Evolutionary conservation across 805 yeast genomes (phyloP).

Genomic region (Starmerella tilneyi): DNA sequence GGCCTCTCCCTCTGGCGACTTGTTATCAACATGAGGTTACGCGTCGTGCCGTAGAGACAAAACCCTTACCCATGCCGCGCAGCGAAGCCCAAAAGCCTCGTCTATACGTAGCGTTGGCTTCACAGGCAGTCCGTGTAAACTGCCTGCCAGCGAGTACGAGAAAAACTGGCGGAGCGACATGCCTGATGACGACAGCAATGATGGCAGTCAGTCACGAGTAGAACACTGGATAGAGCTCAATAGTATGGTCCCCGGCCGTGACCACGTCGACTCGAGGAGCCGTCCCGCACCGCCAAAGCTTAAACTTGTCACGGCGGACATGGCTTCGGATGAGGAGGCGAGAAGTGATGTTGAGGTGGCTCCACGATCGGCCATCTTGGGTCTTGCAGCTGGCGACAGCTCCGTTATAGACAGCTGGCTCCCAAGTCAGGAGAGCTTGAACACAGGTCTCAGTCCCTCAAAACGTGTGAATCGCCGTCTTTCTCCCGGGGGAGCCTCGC

Average conservation of each 20-base stretch:
- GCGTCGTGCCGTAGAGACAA: too few relatives aligned
- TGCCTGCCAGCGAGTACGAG: too few relatives aligned
- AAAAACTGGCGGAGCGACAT: not conserved
- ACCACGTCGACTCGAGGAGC: not conserved
- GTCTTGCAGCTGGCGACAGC: conserved; percentile 10
- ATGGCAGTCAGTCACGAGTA: not conserved
- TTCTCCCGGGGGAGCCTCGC: not conserved
- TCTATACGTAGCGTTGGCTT: too few relatives aligned
- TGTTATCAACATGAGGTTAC: too few relatives aligned
- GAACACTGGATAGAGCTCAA: conserved; percentile 15
- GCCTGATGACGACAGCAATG: not conserved
- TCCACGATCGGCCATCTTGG: conserved; percentile 22
- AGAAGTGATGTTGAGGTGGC: not conserved
- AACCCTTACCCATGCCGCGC: not conserved
- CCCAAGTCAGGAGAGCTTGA: not conserved
- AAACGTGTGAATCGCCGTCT: not conserved
- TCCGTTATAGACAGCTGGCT: conserved; percentile 17
- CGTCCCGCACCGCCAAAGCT: conserved; percentile 14
- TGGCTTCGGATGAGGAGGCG: conserved; percentile 5
- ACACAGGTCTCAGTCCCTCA: conserved; percentile 1
- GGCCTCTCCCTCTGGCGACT: too few relatives aligned
- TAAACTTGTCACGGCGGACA: conserved; percentile 17
- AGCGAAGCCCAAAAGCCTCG: not conserved
- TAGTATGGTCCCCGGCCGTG: conserved; percentile 1
- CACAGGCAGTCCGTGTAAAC: too few relatives aligned